A percentile compares a stretch with the other conserved stretches of the same genome.
Evolutionary conservation across 1,284 basidiomycete species (phyloP).

Genomic region (Apiotrichum siamense): DNA sequence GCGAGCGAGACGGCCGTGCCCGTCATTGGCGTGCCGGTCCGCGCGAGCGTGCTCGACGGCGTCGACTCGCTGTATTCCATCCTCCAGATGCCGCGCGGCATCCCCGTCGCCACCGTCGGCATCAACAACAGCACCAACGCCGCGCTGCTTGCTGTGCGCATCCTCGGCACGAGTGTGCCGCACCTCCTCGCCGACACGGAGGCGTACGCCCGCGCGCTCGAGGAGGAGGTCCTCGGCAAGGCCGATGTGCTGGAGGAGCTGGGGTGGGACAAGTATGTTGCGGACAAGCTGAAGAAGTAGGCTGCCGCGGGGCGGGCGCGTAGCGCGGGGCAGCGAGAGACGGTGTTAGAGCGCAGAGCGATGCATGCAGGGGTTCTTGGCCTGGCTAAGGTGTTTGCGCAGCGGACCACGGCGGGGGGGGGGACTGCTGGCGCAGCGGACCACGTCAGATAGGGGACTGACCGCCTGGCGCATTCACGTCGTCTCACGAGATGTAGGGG

Average conservation of each 20-base stretch:
- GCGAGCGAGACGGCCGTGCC: slow-evolving; percentile 88
- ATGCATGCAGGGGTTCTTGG: too few relatives aligned
- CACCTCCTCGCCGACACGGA: slow-evolving; percentile 64
- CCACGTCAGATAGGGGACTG: too few relatives aligned
- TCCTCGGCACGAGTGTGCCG: slow-evolving; percentile 71
- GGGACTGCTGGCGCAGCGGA: too few relatives aligned
- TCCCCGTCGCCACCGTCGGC: slow-evolving; percentile 94
- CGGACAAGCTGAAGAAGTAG: slow-evolving; percentile 49
- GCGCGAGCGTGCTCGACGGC: slow-evolving; percentile 87
- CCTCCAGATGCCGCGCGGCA: slow-evolving; percentile 98
- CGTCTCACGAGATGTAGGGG: too few relatives aligned
- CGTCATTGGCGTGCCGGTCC: slow-evolving; percentile 95
- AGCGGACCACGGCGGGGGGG: too few relatives aligned
- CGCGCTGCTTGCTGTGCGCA: slow-evolving; percentile 82
- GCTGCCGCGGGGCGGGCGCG: too few relatives aligned
- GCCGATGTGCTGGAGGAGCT: slow-evolving; percentile 67
- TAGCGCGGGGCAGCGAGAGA: too few relatives aligned
- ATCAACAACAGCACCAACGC: slow-evolving; percentile 97
- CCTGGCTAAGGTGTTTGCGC: too few relatives aligned
- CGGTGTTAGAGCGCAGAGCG: too few relatives aligned
- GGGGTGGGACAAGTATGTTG: slow-evolving; percentile 79
- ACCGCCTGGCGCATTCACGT: too few relatives aligned
- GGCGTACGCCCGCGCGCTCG: slow-evolving; percentile 65
- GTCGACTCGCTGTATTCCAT: slow-evolving; percentile 96
- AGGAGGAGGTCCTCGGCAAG: slow-evolving; percentile 78